These are phyloP conservation scores for Amanita jacksonii DNA, from an alignment of 768 basidiomycete species.

Conservation along the genomic window DNA sequence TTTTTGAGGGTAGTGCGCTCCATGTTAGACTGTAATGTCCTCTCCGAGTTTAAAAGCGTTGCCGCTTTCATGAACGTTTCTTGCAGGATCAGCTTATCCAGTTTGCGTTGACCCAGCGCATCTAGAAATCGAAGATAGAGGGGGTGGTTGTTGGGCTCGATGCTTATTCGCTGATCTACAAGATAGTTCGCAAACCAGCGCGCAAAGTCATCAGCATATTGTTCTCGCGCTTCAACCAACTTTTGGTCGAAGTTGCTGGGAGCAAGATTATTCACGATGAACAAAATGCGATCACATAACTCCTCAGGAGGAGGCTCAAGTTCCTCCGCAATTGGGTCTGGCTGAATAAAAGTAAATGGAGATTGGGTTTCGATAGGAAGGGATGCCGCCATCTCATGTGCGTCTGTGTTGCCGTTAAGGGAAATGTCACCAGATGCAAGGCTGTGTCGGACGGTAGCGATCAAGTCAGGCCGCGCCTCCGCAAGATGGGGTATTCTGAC, in stretches of 20 bases:
- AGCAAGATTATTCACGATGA: constrained; percentile 97
- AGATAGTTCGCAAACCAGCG: constrained; percentile 98
- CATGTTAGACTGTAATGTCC: constrained; percentile 73
- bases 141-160: constrained; percentile 94
- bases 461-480: constrained; percentile 78
- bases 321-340: constrained; percentile 55
- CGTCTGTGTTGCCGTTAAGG: constrained; percentile 29
- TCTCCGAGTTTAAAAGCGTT: constrained; percentile 81
- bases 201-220: constrained; percentile 77
- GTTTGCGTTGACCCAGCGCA: constrained; percentile 53
- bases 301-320: constrained; percentile 73
- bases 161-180: constrained; percentile 90
- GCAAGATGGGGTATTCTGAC: constrained; percentile 80
- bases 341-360: constrained; percentile 71
- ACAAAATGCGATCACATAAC: constrained; percentile 86
- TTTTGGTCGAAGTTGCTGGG: constrained; percentile 90
- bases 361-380: constrained; percentile 34
- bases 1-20: constrained; percentile 90
- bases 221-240: constrained; percentile 72
- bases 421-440: constrained; percentile 43
- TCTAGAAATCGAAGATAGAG: constrained; percentile 94
- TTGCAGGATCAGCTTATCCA: constrained; percentile 78
- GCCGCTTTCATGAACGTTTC: constrained; percentile 90
- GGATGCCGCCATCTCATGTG: constrained; percentile 21
- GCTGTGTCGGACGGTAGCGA: constrained; percentile 59